These are phyloP conservation scores for Forsythia suspensa DNA, from an alignment of 257 asterid genomes.

Conservation along the genomic window DNA sequence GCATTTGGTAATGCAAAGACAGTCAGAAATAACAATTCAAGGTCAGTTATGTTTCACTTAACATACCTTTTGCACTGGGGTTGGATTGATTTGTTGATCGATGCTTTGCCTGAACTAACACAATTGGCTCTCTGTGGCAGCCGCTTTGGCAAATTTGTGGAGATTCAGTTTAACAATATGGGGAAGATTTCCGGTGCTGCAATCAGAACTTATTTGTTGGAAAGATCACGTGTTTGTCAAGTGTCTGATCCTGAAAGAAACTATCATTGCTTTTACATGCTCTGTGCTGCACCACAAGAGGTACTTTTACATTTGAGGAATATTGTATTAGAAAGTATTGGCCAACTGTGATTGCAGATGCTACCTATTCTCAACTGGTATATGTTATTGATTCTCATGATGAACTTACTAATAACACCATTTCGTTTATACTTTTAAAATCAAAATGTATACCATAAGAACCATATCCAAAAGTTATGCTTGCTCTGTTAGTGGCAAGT, in stretches of 20 bases:
- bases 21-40: constrained; percentile 86
- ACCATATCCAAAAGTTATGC: not conserved
- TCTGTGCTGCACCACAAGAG: constrained; percentile 91
- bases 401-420: constrained; percentile 3
- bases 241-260: constrained; percentile 93
- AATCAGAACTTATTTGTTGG: constrained; percentile 87
- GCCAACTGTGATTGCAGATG: not conserved
- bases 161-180: constrained; percentile 70
- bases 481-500: not conserved
- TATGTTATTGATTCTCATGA: not conserved
- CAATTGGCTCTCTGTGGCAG: constrained; percentile 41
- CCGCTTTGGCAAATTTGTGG: constrained; percentile 95
- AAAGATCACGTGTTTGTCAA: constrained; percentile 93
- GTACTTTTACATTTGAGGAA: constrained; percentile 30
- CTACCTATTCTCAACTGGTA: not conserved
- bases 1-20: constrained; percentile 98
- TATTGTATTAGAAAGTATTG: not conserved
- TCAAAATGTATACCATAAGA: not conserved
- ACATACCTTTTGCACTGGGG: constrained; percentile 19
- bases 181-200: constrained; percentile 95
- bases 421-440: not conserved
- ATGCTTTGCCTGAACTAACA: constrained; percentile 10
- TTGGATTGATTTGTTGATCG: constrained; percentile 1
- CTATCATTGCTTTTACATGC: constrained; percentile 93
- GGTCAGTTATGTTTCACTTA: constrained; percentile 38